Conservation (phyloP, 1,139 yeast species). For the Pichia sp. region DNA sequence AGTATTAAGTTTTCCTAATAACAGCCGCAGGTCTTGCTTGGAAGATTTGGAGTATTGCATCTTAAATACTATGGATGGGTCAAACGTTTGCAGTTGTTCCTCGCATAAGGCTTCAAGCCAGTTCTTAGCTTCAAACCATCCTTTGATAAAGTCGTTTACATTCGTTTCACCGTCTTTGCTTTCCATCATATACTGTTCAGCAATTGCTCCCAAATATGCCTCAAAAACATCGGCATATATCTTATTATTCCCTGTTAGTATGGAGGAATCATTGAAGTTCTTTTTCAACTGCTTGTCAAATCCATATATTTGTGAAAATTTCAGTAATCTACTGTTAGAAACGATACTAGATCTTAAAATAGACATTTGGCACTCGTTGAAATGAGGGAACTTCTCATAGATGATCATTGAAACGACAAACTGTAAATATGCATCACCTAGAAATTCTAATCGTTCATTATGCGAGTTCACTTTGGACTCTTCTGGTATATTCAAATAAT, state of each 20-base stretch:
- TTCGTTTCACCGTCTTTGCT: constrained; percentile 19
- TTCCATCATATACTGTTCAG: constrained; percentile 21
- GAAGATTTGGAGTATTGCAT: constrained; percentile 52
- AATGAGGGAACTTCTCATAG: constrained; percentile 61
- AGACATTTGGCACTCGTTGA: constrained; percentile 77
- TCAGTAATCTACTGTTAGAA: constrained; percentile 63
- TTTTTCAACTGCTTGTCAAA: constrained; percentile 58
- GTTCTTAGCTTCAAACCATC: constrained; percentile 43
- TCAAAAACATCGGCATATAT: constrained; percentile 75
- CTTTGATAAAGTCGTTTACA: constrained; percentile 45
- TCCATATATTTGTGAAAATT: constrained; percentile 66
- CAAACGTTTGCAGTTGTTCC: constrained; percentile 34
- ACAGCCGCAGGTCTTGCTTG: constrained; percentile 70
- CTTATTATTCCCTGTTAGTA: constrained; percentile 44
- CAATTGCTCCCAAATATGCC: constrained; percentile 79
- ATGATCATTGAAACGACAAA: constrained; percentile 63
- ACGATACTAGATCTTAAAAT: constrained; percentile 64
- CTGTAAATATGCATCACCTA: constrained; percentile 84
- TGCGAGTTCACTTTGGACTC: constrained; percentile 56
- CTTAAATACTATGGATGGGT: constrained; percentile 38
- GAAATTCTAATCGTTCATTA: constrained; percentile 84
- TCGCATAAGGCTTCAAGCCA: constrained; percentile 59
- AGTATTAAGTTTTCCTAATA: constrained; percentile 69
- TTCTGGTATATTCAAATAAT: constrained; percentile 50
- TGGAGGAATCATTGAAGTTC: constrained; percentile 35